These are phyloP conservation scores for Phanerodontia chrysosporium DNA, from an alignment of 768 basidiomycete genomes.

Conservation along the genomic window DNA sequence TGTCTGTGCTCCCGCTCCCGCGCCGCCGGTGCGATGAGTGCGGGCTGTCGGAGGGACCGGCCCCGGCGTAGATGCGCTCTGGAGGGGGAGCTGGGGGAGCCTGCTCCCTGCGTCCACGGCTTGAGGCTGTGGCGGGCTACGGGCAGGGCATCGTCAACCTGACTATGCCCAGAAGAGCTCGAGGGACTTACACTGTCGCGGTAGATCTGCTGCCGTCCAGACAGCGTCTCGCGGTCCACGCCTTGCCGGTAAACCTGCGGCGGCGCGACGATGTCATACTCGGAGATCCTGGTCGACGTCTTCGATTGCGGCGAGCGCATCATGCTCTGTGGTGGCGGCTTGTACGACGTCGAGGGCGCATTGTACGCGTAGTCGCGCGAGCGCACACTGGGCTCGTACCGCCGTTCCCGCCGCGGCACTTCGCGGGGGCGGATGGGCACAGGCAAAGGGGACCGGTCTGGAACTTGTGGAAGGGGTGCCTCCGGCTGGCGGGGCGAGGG, in stretches of 20 bases:
- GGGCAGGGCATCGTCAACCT: background rate
- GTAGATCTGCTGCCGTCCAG: background rate
- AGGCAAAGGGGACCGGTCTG: background rate
- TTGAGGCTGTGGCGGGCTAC: background rate
- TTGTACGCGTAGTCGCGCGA: conserved; percentile 15
- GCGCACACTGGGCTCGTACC: conserved; percentile 1
- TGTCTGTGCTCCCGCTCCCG: conserved; percentile 8
- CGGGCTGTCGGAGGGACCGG: background rate
- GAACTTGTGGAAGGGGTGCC: background rate
- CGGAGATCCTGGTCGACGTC: conserved; percentile 24
- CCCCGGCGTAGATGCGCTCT: background rate
- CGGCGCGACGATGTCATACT: conserved; percentile 21
- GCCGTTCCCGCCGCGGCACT: background rate
- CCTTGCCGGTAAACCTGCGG: conserved; percentile 2
- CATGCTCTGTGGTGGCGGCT: conserved; percentile 3
- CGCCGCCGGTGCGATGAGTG: background rate
- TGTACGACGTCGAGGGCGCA: background rate
- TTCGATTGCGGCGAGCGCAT: conserved; percentile 20
- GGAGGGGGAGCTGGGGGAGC: background rate
- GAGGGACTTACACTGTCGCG: background rate
- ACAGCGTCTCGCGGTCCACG: background rate
- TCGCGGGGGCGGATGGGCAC: background rate
- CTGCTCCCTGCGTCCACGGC: background rate
- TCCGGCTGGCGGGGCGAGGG: conserved; percentile 6
- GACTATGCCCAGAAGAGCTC: background rate